Evolutionary conservation across 495 filamentous ascomycete species (phyloP).

Genomic region (Hapsidospora chrysogenum): DNA sequence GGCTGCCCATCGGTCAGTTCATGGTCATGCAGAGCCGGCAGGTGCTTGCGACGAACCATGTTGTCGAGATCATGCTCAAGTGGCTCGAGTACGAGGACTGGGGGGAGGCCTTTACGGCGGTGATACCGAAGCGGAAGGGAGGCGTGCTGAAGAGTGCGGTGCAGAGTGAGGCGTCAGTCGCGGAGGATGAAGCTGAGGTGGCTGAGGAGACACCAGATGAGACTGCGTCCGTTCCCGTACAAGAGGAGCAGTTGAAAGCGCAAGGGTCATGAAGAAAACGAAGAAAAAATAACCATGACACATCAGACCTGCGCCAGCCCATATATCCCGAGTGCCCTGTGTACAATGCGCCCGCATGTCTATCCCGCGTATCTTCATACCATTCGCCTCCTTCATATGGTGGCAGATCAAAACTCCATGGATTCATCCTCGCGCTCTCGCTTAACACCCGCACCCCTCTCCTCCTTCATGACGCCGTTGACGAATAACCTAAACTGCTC

Average conservation of each 20-base stretch:
- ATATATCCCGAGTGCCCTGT: too few relatives aligned
- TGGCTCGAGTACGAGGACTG: conserved; percentile 84
- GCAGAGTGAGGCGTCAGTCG: conserved; percentile 8
- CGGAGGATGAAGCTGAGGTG: conserved; percentile 11
- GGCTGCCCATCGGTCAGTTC: conserved; percentile 81
- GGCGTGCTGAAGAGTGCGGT: conserved; percentile 30
- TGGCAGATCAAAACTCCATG: conserved; percentile 40
- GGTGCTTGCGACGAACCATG: conserved; percentile 85
- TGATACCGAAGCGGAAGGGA: conserved; percentile 76
- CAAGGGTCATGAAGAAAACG: background rate
- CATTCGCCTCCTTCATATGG: too few relatives aligned
- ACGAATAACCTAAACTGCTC: conserved; percentile 81
- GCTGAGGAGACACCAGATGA: conserved; percentile 5
- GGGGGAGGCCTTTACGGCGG: conserved; percentile 71
- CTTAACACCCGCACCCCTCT: conserved; percentile 58
- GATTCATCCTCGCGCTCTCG: conserved; percentile 36
- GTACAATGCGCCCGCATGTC: too few relatives aligned
- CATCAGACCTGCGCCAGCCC: background rate
- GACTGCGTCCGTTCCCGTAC: too few relatives aligned
- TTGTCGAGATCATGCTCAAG: conserved; percentile 85
- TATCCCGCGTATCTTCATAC: too few relatives aligned
- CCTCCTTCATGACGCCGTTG: conserved; percentile 59
- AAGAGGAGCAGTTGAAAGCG: background rate
- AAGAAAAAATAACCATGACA: too few relatives aligned
- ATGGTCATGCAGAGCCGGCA: conserved; percentile 73